These are phyloP conservation scores for Puccinellia tenuiflora DNA, from an alignment of 176 grass and related monocot genomes.

Conservation along the genomic window DNA sequence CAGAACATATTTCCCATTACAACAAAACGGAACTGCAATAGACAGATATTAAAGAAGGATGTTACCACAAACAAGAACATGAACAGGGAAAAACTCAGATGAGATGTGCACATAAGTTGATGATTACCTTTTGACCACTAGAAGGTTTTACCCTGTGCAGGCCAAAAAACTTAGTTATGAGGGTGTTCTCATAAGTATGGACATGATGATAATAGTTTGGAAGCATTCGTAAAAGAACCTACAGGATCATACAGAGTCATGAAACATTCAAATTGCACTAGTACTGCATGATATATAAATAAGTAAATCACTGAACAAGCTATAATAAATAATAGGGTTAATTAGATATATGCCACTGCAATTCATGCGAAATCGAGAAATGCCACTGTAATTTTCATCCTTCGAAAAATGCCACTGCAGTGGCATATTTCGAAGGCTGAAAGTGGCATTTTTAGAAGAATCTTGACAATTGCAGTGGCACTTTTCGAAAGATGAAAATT, in stretches of 20 bases:
- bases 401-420: no score
- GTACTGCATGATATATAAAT: background rate
- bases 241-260: slow-evolving; percentile 37
- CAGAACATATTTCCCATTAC: slow-evolving; percentile 99
- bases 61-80: background rate
- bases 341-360: no score
- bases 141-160: slow-evolving; percentile 98
- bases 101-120: slow-evolving; percentile 10
- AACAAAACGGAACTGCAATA: slow-evolving; percentile 93
- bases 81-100: background rate
- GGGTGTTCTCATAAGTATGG: slow-evolving; percentile 91
- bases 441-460: no score
- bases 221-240: slow-evolving; percentile 97
- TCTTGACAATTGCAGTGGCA: no score
- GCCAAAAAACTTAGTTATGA: slow-evolving; percentile 99
- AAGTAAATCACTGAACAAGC: background rate
- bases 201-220: slow-evolving; percentile 95
- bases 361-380: no score
- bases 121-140: slow-evolving; percentile 90
- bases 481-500: no score
- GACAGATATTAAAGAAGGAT: slow-evolving; percentile 15
- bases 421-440: no score
- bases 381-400: no score
- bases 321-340: no score
- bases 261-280: background rate